A percentile compares a stretch with the other conserved stretches of the same genome.
These are phyloP conservation scores for Wallemia ichthyophaga DNA, from an alignment of 1,284 basidiomycete species.

Conservation along the genomic window DNA sequence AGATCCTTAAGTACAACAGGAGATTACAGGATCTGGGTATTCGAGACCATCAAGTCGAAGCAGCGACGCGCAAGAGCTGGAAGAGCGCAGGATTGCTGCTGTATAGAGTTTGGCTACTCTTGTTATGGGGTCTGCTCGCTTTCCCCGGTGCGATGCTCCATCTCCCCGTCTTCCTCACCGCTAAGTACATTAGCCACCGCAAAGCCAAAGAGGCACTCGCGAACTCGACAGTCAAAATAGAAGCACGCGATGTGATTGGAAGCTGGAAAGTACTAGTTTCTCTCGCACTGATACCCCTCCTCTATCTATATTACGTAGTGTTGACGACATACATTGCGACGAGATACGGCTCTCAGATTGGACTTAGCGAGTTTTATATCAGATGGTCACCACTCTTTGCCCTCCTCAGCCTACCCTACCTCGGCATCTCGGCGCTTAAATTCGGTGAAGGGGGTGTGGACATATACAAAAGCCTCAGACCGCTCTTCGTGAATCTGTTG, in stretches of 20 bases:
- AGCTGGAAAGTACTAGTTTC: slow-evolving; percentile 97
- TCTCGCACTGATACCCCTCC: slow-evolving; percentile 55
- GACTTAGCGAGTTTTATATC: background rate
- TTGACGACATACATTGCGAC: slow-evolving; percentile 46
- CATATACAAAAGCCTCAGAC: slow-evolving; percentile 84
- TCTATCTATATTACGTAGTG: slow-evolving; percentile 59
- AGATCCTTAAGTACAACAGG: slow-evolving; percentile 84
- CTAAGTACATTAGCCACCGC: slow-evolving; percentile 55
- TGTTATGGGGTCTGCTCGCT: slow-evolving; percentile 59
- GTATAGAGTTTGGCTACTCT: slow-evolving; percentile 53
- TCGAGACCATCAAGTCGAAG: slow-evolving; percentile 64
- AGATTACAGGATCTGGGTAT: slow-evolving; percentile 73
- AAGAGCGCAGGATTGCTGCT: slow-evolving; percentile 58
- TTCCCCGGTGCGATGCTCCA: slow-evolving; percentile 86
- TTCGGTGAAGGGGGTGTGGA: slow-evolving; percentile 98
- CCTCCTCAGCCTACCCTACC: slow-evolving; percentile 32
- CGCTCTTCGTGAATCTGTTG: slow-evolving; percentile 61
- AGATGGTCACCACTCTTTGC: background rate
- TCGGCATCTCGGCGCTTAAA: slow-evolving; percentile 82
- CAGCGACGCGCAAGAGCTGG: slow-evolving; percentile 53
- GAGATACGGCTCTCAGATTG: slow-evolving; percentile 16
- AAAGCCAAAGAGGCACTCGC: slow-evolving; percentile 96
- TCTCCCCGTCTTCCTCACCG: slow-evolving; percentile 76
- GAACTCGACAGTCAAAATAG: slow-evolving; percentile 82
- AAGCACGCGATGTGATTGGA: slow-evolving; percentile 76